Evolutionary conservation across 257 asterid species (phyloP), one percentile per base, ranked within the genome.

Genomic region (Solanum lignicaule): DNA sequence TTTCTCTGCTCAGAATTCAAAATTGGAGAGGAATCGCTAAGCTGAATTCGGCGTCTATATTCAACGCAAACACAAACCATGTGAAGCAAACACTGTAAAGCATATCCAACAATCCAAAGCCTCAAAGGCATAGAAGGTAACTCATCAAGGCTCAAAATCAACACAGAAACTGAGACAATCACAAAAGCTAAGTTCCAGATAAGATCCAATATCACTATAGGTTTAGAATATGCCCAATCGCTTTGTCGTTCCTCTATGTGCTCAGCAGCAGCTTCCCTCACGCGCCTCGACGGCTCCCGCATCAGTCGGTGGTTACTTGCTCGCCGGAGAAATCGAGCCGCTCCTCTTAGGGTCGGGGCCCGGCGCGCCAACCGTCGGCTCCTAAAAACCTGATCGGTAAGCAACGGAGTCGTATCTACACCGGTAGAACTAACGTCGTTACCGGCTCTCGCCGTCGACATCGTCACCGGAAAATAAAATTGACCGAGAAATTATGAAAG

Each of bases 181-280:
- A 96, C 92, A 88, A 95, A 96, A 2, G 94, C 96, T 81, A 96
- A 85, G 92, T 96, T 96, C 98, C 98, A 96, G 4, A 94, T 68
- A 18, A 95, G 92, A 94, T 96, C 98, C 10, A 96, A 89, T 21
- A 95, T 87, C n/a, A 96, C 96, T 27, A 96, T 90, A 31, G 98
- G 98, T 93, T 94, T 96, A 7, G 98, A 96, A 90, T 96, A 94
- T 2, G 98, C 98, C 99, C 99, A 96, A 84, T 96, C 98, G 93
- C 94, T 96, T 74, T 96, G 98, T 8, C 98, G 89, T 84, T 95
- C 98, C 91, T 95, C 98, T 88, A 92, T 91, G 88, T 92, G 94
- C 88, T 91, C 93, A 14, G 93, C 94, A 13, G 94, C 94, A 43
- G 93, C 89, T 75, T 92, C 94, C 7, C 94, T 89, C 48, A 92